Evolutionary conservation across 345 rosid species (phyloP).

Genomic region (Citrus medica): DNA sequence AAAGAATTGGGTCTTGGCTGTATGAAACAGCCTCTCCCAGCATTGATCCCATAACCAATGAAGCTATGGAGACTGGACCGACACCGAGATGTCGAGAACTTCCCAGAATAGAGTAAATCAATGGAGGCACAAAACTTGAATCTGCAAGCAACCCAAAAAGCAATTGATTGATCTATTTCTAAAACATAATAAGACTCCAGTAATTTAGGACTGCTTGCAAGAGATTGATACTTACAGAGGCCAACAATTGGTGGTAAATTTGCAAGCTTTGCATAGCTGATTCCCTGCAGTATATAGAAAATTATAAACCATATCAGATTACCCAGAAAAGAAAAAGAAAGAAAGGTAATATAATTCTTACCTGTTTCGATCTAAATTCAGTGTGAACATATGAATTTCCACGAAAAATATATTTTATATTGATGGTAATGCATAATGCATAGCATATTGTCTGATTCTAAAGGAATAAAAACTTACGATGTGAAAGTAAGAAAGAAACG

Average conservation of each 20-base stretch:
- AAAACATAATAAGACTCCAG: background rate
- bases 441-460: background rate
- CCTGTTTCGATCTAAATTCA: background rate
- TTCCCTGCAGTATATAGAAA: conserved; percentile 63
- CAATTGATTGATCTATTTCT: background rate
- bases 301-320: conserved; percentile 2
- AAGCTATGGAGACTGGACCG: conserved; percentile 98
- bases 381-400: background rate
- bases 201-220: background rate
- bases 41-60: conserved; percentile 97
- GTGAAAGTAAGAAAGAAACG: background rate
- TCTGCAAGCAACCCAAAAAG: conserved; percentile 43
- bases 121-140: conserved; percentile 98
- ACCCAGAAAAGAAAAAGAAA: background rate
- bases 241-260: conserved; percentile 92
- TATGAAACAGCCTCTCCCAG: conserved; percentile 70
- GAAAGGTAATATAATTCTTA: background rate
- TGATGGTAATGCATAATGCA: background rate
- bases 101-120: conserved; percentile 81
- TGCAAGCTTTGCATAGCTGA: conserved; percentile 98
- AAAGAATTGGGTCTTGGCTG: conserved; percentile 55
- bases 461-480: background rate
- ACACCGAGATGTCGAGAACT: conserved; percentile 92
- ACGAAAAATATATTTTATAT: background rate
- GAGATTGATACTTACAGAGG: conserved; percentile 58